Base-by-base conservation (phyloP, 306 rosid genomes). In the Alnus rubra region DNA sequence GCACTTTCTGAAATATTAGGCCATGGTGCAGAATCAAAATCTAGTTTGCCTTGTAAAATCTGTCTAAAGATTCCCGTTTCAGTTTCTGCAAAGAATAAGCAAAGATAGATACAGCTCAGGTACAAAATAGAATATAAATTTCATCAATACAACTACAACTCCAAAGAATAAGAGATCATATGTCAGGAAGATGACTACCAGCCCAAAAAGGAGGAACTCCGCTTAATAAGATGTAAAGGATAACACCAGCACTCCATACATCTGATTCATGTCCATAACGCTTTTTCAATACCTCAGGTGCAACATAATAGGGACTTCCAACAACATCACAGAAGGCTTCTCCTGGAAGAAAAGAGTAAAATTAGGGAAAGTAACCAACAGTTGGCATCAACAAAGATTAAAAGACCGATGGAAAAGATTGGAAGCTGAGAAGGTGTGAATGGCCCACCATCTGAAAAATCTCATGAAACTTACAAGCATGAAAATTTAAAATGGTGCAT, bases 161-260 rank as follows among this genome's bases (percentile, higher is more conserved):
- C 69, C 55, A 73, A 64, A 69, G 44, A 28, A 39, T 60, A 37
- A 30, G 51, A 55, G 49, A 75, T 72, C 55, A 52, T 31, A 59
- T 48, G 73, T 87, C 44, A 67, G 71, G 13, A 85, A 54, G 80
- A 75, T 73, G 72, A 12, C 74, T 86, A 93, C 98, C 98, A 65
- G 94, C 98, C 97, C 98, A 93, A 79, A 93, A 93, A 76, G 98
- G 98, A 72, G 98, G 98, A 42, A 93, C 97, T 5, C 98, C 98
- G 75, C 97, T 93, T 48, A 93, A 62, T 76, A 93, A 86, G 84
- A 93, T 93, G 88, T 93, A 93, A 31, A 93, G 94, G 79, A 93
- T 93, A 33, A 93, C 97, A 75, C 98, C 98, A 74, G 93, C 98
- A 86, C 98, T 93, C 98, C 98, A 93, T 59, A 93, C 98, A 79